Conservation (phyloP, 1,139 yeast genomes). For the Diutina siamensis region DNA sequence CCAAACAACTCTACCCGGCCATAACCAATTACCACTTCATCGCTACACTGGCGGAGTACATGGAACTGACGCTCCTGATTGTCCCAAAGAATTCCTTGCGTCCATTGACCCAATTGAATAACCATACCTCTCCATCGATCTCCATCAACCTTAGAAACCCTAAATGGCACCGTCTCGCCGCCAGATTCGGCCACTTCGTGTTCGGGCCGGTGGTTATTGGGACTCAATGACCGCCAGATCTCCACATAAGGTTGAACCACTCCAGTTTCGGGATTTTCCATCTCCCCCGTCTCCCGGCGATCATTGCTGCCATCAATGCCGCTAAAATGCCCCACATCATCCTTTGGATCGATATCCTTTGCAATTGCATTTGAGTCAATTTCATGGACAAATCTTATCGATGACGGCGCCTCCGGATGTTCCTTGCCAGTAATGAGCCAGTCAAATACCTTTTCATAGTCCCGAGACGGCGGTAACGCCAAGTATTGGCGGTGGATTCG, state of each 20-base stretch:
- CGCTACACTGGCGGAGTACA: no score
- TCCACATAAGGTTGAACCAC: not conserved
- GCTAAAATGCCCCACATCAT: not conserved
- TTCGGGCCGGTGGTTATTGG: not conserved
- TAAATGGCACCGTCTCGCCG: not conserved
- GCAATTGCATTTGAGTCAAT: conserved; percentile 28
- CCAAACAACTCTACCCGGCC: no score
- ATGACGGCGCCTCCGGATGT: conserved; percentile 17
- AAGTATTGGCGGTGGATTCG: conserved; percentile 17
- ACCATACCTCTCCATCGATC: not conserved
- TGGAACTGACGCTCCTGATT: no score
- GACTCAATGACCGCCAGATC: not conserved
- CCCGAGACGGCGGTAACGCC: conserved; percentile 20
- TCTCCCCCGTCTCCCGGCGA: not conserved
- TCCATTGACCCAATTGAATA: no score
- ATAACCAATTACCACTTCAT: no score
- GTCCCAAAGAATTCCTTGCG: no score
- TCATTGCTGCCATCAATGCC: not conserved
- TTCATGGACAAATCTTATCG: conserved; percentile 28
- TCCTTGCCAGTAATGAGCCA: conserved; percentile 33
- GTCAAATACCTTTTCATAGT: conserved; percentile 22
- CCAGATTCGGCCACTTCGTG: not conserved
- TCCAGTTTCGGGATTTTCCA: not conserved
- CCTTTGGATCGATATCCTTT: conserved; percentile 13
- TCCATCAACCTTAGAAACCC: not conserved